Base-by-base conservation (phyloP, 352 stramenopile species). In the Aphanomyces stellatus region DNA sequence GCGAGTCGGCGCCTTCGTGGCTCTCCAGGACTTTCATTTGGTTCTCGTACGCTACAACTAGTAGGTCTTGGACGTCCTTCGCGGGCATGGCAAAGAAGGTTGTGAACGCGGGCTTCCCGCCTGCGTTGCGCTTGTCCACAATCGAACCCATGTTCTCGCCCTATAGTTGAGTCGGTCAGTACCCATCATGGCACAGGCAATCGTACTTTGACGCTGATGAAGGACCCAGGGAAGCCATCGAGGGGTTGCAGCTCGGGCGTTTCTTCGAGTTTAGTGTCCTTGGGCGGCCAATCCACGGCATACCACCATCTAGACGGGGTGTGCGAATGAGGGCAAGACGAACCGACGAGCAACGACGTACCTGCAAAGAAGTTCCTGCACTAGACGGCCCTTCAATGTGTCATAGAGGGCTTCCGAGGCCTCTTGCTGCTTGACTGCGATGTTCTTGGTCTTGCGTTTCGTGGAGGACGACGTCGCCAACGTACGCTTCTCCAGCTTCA, bases 371-470 rank as follows among this genome's bases (percentile, higher is more conserved):
- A 94, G 68, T 67, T 92, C 80, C 66, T 94, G 85, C 13, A 76
- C 81, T 11, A 94, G 53, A 48, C 73, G 74, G 0, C 85, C 85
- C 71, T 94, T 94, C 19, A 91, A 73, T 53, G 85, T 81, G 51
- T 87, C 69, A 57, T 94, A 94, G 24, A 94, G 72, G 53, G 89
- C 74, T 63, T 94, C 85, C 27, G 85, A 88, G 69, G 79, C 90
- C 67, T 91, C 85, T 59, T 94, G 83, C 69, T 94, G 85, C 46
- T 88, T 88, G 62, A 87, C 90, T 64, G 87, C 88, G 74, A 92
- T 90, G 76, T 86, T 37, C 19, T 88, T 85, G 42, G 62, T 73
- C 66, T 73, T 74, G 42, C 75, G 75, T 19, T 77, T 74, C 17
- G 69, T 70, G 35, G 61, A 60, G n/a, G n/a, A n/a, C 11, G 60